These are phyloP conservation scores for Beta lomatogona DNA, from an alignment of 179 eudicot species.

Conservation along the genomic window DNA sequence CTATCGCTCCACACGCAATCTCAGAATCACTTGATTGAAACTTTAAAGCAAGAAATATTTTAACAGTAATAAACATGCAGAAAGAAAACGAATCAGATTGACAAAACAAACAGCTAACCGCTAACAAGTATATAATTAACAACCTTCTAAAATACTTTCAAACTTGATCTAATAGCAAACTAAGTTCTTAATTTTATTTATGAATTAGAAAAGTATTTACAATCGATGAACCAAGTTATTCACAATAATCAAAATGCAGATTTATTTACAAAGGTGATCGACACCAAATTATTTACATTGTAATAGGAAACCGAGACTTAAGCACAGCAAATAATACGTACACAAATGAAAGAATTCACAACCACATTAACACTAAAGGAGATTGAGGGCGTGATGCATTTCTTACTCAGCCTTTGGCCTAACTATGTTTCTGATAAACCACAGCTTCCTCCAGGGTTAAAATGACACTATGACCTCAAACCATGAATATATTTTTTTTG, in stretches of 20 bases:
- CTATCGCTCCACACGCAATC: not conserved
- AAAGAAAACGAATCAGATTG: not conserved
- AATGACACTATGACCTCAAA: not conserved
- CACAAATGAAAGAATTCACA: conserved; percentile 25
- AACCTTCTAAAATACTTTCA: not conserved
- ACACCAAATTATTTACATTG: conserved; percentile 20
- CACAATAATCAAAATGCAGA: not conserved
- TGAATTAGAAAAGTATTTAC: not conserved
- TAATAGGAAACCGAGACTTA: not conserved
- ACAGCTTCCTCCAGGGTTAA: not conserved
- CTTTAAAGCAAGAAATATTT: not conserved
- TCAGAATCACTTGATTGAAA: not conserved
- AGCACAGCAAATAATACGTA: conserved; percentile 2
- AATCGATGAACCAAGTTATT: conserved; percentile 4
- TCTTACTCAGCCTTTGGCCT: not conserved
- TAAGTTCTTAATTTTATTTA: not conserved
- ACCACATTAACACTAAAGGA: not conserved
- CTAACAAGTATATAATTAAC: not conserved
- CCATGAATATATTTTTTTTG: not conserved
- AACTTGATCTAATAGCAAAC: not conserved
- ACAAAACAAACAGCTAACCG: not conserved
- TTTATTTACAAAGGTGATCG: conserved; percentile 15
- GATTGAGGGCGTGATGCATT: not conserved
- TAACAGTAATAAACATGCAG: not conserved
- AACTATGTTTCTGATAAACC: conserved; percentile 4